Evolutionary conservation across 805 yeast genomes (phyloP), one percentile per base, ranked within the genome.

Genomic region (Candida montana): DNA sequence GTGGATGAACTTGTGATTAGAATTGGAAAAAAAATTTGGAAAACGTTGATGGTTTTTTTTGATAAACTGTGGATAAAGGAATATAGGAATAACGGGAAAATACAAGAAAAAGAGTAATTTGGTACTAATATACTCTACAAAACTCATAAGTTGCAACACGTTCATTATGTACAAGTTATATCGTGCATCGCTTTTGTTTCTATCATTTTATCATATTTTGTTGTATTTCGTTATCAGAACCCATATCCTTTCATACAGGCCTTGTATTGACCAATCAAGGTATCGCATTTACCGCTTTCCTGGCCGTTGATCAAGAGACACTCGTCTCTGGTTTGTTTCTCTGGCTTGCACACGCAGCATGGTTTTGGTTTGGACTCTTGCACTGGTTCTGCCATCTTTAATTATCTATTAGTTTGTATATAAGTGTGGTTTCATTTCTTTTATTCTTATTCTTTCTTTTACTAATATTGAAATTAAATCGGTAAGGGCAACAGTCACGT

Each of bases 161-260:
- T 26, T 26, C n/a, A 11, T 11, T 26, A 26, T 26, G 29, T 26
- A 26, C 29, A 26, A 11, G n/a, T 11, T 11, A 8, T 8, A 8
- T 26, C n/a, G 29, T 26, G 29, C 29, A 9, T 13, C 29, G 7
- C n/a, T 26, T 26, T 26, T 26, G 11, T 11, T 11, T 13, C 11
- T 13, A 8, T 26, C 11, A 26, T 26, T 11, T 26, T 11, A 23
- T 7, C 10, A 23, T 26, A 8, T 26, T 26, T 26, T 26, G n/a
- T 26, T 62, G 69, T 36, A 70, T 21, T 21, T 21, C 9, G 6
- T 21, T 21, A 7, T 21, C 24, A 21, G 24, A 91, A 91, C 0
- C 99, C 99, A 61, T 66, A 91, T 16, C 95, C 88, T 57, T 81
- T 81, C 99, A 91, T 91, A 67, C 99, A 91, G 23, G 59, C 57